Base-by-base conservation (phyloP, 2,329 filamentous ascomycete genomes). In the Pezicula rhizophila region DNA sequence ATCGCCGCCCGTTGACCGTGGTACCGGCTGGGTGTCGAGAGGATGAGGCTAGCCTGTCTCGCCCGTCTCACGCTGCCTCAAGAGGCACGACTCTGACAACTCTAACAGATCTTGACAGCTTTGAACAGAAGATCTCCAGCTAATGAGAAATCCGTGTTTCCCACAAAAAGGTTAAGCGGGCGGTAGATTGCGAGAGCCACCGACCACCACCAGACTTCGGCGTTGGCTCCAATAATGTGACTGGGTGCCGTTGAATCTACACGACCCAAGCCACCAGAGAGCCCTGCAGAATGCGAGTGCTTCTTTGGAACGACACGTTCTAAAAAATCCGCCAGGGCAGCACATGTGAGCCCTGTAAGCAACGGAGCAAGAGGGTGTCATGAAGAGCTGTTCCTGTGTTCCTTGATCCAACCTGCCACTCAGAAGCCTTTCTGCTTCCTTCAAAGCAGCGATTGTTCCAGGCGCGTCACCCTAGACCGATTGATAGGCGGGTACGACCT, bases 391-490 rank as follows among this genome's bases (percentile, higher is more conserved):
- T 40, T 40, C 23, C 17, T 40, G 17, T 40, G 17, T 40, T 18
- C 38, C 17, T 40, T 23, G 38, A 18, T 18, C 14, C 38, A 18
- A 8, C 38, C 23, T 23, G 17, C 17, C 23, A 23, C 38, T 20
- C 23, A 18, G 23, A 17, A 23, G 23, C 23, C 38, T 15, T 15
- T n/a, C 17, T 11, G 14, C 12, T 12, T 15, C 14, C 15, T 40
- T 45, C 51, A 60, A 59, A 57, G 60, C 58, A 57, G 57, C 56
- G 53, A 54, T 54, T 57, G 61, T 61, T 64, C 57, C 58, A 61
- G 52, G 41, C 57, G 45, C 47, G 47, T 42, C 17, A 48, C 42
- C 35, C 28, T 37, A 43, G 45, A 48, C 44, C 46, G 40, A 60
- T 59, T 61, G 51, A 57, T 56, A 56, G 34, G 57, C 45, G 48